phyloP scores from a whole-genome alignment of 176 grass and related monocot species.

The bread wheat (Triticum aestivum) region IWGSC_CS_RefSeq_v2.1 NC_057811.1:46046487-46046986 shows the following conservation, averaged over 20 bases:
- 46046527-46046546: conserved; percentile 16
- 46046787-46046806: conserved; percentile 16
- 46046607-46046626: conserved; percentile 40
- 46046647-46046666: conserved; percentile 35
- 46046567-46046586: conserved; percentile 45
- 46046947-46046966: conserved; percentile 51
- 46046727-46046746: conserved; percentile 33
- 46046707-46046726: conserved; percentile 54
- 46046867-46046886: conserved; percentile 30
- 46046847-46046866: conserved; percentile 36
- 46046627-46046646: conserved; percentile 38
- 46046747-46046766: conserved; percentile 55
- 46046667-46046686: neutral
- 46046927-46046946: conserved; percentile 56
- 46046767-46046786: conserved; percentile 43
- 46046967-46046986: conserved; percentile 1
- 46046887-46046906: conserved; percentile 60
- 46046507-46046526: neutral
- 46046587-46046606: conserved; percentile 52
- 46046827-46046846: conserved; percentile 43
- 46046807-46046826: conserved; percentile 47
- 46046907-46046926: conserved; percentile 30
- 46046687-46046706: conserved; percentile 68
- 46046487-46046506: neutral
- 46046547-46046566: conserved; percentile 27